Percentiles rank a stretch among this genome's conserved stretches.
Evolutionary conservation across 306 rosid species (phyloP).

Genomic region (Cicer yamashitae): DNA sequence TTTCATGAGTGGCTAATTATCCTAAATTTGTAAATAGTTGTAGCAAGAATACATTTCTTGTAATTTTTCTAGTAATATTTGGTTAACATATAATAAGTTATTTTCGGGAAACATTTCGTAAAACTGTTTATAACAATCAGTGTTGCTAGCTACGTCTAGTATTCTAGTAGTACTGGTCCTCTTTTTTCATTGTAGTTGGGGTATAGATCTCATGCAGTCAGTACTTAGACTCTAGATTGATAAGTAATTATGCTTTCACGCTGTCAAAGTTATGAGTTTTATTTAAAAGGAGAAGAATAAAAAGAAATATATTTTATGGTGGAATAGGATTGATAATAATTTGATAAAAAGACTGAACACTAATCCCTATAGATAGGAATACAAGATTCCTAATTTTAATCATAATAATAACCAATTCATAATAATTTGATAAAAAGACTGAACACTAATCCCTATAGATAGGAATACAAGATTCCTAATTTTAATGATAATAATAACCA

Average conservation of each 20-base stretch:
- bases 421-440: background rate
- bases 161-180: constrained; percentile 2
- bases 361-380: background rate
- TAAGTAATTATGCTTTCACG: constrained; percentile 35
- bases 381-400: background rate
- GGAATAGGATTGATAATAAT: background rate
- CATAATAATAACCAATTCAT: background rate
- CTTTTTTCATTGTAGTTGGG: constrained; percentile 25
- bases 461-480: background rate
- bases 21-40: constrained; percentile 3
- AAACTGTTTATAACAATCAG: constrained; percentile 9
- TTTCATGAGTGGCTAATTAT: background rate
- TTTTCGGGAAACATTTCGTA: background rate
- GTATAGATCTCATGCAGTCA: constrained; percentile 17
- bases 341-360: background rate
- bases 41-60: constrained; percentile 26
- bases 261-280: background rate
- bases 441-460: background rate
- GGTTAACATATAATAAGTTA: background rate
- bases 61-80: background rate
- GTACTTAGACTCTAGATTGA: constrained; percentile 27
- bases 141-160: constrained; percentile 17
- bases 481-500: background rate
- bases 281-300: background rate
- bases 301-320: background rate